Conservation (phyloP, 2,329 filamentous ascomycete species). For the Pyrenochaeta sp. region DNA sequence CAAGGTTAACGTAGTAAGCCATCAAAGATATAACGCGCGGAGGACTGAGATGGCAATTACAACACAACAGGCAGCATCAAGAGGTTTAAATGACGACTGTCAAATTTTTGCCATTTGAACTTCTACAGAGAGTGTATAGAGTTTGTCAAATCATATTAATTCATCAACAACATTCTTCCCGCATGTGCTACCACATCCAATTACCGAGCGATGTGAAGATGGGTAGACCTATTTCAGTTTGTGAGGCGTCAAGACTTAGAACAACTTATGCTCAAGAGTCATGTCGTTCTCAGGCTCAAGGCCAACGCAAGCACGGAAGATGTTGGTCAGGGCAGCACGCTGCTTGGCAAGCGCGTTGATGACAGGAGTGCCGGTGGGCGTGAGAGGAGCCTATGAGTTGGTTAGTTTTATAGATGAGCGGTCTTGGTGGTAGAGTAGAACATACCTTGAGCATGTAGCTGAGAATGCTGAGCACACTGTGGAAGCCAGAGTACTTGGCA, state of each 20-base stretch:
- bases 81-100: no score
- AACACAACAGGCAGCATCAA: no score
- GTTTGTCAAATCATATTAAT: constrained; percentile 23
- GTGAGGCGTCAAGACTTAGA: constrained; percentile 54
- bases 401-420: constrained; percentile 12
- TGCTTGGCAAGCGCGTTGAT: constrained; percentile 97
- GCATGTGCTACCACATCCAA: no score
- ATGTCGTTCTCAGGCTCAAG: constrained; percentile 98
- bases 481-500: constrained; percentile 87
- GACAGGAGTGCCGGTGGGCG: constrained; percentile 91
- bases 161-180: no score
- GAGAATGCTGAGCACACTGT: constrained; percentile 93
- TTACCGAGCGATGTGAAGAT: no score
- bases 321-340: constrained; percentile 92
- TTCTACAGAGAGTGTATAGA: constrained; percentile 34
- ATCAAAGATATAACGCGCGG: no score
- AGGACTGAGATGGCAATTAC: no score
- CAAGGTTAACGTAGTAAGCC: no score
- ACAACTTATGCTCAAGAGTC: constrained; percentile 98
- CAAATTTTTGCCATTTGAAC: constrained; percentile 12
- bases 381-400: constrained; percentile 76
- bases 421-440: no score
- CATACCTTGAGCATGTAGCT: constrained; percentile 93
- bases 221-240: no score
- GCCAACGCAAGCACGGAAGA: constrained; percentile 97